Base-by-base conservation (phyloP, 352 stramenopile genomes). In the Phytophthora ramorum region DNA sequence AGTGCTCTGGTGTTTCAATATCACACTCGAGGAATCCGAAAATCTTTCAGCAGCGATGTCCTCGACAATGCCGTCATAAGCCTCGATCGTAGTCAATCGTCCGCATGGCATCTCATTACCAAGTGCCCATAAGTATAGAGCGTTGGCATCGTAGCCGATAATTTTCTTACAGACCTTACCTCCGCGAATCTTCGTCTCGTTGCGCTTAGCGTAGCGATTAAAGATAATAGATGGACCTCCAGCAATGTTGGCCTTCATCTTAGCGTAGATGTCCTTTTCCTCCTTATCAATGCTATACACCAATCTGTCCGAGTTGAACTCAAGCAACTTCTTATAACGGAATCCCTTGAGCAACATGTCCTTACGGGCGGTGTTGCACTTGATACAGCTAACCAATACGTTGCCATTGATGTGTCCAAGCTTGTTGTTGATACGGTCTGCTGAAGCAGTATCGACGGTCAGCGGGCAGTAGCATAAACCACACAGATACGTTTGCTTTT, bases 61-160 rank as follows among this genome's bases (percentile, higher is more conserved):
- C 1, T 34, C 32, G 7, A 56, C 16, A 2, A 45, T 56, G 9
- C 32, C 49, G 4, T 24, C 8, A 22, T 56, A 56, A 1, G 48
- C 32, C 3, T 56, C 32, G 4, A 56, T 20, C 0, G 49, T 56
- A 34, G 32, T 66, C 2, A 76, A 37, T 2, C 32, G 17, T 19
- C 67, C 67, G 41, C 75, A 83, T 7, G 71, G 75, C 67, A 83
- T 79, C 1, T 71, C 55, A 58, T 66, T 66, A 34, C 60, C 58
- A 2, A 77, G 45, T 28, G 14, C 66, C 32, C 52, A 34, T 7
- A 34, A 7, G 28, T 37, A 46, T 4, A 41, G 45, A 22, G 9
- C 19, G 17, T 78, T 62, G 10, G 58, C 65, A 32, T 61, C 65
- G 12, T 60, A 58, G 1, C 65, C 61, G 38, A 59, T 59, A 9